Base-by-base conservation (phyloP, 331 rosid species). In the Quercus lobata region DNA sequence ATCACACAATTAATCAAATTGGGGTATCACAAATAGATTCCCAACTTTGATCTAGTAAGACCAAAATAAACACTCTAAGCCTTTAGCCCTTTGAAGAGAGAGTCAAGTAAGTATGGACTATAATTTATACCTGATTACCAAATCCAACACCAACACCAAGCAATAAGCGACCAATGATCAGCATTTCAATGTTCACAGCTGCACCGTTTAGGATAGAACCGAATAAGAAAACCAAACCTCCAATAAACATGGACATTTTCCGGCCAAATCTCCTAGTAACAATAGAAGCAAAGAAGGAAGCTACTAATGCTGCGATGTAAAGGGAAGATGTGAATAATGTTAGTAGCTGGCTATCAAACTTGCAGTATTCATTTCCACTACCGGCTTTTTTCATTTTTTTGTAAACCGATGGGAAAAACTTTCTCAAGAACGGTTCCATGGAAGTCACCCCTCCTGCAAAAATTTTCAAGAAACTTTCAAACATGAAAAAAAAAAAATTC, bases 61-160 rank as follows among this genome's bases (percentile, higher is more conserved):
- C 46, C 46, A 41, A 41, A 41, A 41, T 41, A 41, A 41, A 41
- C 12, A 41, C 46, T 37, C 11, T 41, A 41, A 41, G 46, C 12
- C 46, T 41, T 41, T 41, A 8, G 46, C 3, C 46, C 46, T 41
- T 41, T 8, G 46, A 41, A 8, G 46, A 8, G 46, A 41, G 11
- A 41, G 46, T 41, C 46, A 8, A 2, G 46, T 41, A 41, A 41
- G 2, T 41, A 41, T 41, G 46, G 46, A 41, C 12, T 41, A 41
- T 7, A 8, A 41, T 41, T 41, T 8, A 21, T 87, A 93, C 98
- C 98, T 93, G 98, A 84, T 90, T 92, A 60, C 96, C 81, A 61
- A 93, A 93, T 2, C 97, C 97, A 68, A 93, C 87, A 61, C 98
- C 98, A 12, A 93, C 85, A 6, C 97, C 97, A 78, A 93, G 98